Evolutionary conservation across 768 basidiomycete genomes (phyloP), one percentile per base, ranked within the genome.

Genomic region (Agrocybe praecox): DNA sequence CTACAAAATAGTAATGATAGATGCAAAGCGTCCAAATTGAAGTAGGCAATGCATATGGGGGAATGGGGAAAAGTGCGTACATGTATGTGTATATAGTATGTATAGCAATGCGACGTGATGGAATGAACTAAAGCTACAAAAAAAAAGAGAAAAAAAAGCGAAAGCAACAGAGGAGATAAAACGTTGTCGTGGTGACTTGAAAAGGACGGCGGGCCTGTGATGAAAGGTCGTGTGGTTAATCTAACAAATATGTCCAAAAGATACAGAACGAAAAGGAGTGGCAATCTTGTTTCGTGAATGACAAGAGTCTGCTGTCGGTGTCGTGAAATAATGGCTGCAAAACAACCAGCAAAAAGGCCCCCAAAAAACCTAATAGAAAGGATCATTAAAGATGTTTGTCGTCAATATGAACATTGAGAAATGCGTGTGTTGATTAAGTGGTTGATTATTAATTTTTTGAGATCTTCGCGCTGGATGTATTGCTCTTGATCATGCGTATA

Each of bases 281-380:
- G 73, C 68, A 69, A 23, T 67, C 76, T 79, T 78, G 80, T 80
- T 69, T 76, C 79, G 79, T 81, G 77, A 77, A 80, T 82, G 76
- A 78, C 76, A 80, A 78, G 75, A 56, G 44, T 49, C 52, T 60
- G 68, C 62, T 68, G 71, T 69, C 67, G 57, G n/a, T 14, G 14
- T 14, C 44, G 68, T 40, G 36, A n/a, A 47, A 55, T 51, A 48
- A 11, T 15, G 60, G 63, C 55, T 56, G 34, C 11, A 50, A 49
- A 34, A 60, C 23, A 61, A 53, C 33, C 6, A 40, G 14, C 5
- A n/a, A 40, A 40, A 40, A 40, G 12, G n/a, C 9, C 26, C 26
- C 5, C 9, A n/a, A 63, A 26, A 57, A 59, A 48, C 52, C 54
- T 46, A 62, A 49, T 11, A 46, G 15, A 43, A 49, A 17, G 23